Base-by-base conservation (phyloP, 2,329 filamentous ascomycete species). In the Lojkania enalia region DNA sequence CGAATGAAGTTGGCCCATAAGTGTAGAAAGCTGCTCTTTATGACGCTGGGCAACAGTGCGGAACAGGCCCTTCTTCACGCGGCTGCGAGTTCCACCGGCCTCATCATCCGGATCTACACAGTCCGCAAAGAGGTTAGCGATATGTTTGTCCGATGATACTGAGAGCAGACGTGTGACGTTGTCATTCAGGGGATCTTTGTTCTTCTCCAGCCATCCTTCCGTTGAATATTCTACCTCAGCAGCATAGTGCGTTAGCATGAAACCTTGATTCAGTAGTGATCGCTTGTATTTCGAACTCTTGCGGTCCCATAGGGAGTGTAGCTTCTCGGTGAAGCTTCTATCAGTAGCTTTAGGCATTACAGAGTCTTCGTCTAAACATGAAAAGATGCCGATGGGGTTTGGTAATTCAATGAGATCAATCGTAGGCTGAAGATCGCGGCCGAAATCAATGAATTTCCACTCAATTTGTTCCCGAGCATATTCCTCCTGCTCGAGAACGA, bases 401-500 rank as follows among this genome's bases (percentile, higher is more conserved):
- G 94, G 82, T 23, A 99, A 71, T 71, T 99, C 94, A 52, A 99
- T 99, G 33, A 99, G 78, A 61, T 99, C 94, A 58, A 99, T 99
- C 0, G 94, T 99, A 0, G 94, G 94, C 67, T 99, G 95, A 19
- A 99, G 77, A 64, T 99, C 94, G 50, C 91, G 90, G 14, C 94
- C 94, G 66, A 99, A 99, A 70, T 99, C 94, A 64, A 99, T 99
- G 67, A 99, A 99, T 64, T 97, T 90, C 94, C 94, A 99, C 72
- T 99, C 94, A 57, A 99, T 99, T 70, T 96, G 89, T 67, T 99
- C 94, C 36, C 92, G 80, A 6, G 94, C 91, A 69, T 99, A 99
- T 69, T 99, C 94, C 69, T 99, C 94, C 64, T 99, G 94, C 67
- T 99, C 94, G 5, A 99, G 78, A 7, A 99, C 94, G 64, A 99